A percentile compares a stretch with the other conserved stretches of the same genome.
phyloP scores from a whole-genome alignment of 176 grass and related monocot genomes.

The Carex parvula region DNA sequence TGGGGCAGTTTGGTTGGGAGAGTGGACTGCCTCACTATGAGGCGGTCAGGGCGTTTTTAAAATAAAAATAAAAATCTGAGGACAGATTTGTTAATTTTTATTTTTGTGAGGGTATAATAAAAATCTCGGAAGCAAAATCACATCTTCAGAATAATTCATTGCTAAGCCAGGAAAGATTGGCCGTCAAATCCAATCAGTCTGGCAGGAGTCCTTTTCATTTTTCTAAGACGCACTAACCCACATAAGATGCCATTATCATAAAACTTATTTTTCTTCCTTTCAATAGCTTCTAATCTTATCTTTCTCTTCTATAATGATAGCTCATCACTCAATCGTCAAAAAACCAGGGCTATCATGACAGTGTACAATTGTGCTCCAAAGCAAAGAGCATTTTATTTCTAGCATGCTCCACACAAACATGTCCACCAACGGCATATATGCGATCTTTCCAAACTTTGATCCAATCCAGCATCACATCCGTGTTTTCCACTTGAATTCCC shows the following conservation, averaged over 20 bases:
- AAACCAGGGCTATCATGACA: background rate
- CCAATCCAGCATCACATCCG: background rate
- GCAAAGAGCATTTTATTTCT: constrained; percentile 3
- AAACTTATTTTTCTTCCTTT: background rate
- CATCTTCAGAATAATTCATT: background rate
- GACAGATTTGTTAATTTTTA: no score
- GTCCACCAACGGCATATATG: background rate
- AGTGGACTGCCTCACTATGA: no score
- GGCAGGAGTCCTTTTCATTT: background rate
- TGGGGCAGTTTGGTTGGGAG: no score
- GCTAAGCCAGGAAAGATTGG: background rate
- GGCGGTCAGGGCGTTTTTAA: no score
- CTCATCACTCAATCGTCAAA: constrained; percentile 2
- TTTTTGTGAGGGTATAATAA: no score
- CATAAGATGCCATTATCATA: constrained; percentile 18
- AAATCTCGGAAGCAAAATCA: background rate
- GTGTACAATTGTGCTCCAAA: background rate
- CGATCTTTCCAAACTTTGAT: background rate
- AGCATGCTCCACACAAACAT: constrained; percentile 6
- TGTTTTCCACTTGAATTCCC: background rate
- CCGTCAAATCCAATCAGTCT: constrained; percentile 2
- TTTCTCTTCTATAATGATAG: background rate
- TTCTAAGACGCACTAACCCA: constrained; percentile 20
- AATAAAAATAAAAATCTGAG: no score
- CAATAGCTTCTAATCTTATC: background rate